Evolutionary conservation across 441 rosid species (phyloP).

Genomic region (Populus trichocarpa): DNA sequence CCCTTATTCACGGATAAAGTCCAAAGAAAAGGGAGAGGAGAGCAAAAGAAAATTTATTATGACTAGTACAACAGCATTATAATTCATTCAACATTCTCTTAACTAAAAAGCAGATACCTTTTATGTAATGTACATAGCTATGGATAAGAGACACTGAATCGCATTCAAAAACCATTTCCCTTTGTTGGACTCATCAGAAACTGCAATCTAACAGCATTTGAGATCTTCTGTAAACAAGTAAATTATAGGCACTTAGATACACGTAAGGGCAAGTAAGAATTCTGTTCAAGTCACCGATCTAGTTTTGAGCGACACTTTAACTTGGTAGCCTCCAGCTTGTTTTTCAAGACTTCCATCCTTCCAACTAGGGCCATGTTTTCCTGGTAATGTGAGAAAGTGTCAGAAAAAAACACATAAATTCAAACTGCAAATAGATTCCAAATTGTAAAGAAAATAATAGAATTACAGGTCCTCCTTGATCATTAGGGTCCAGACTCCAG

Average conservation of each 20-base stretch:
- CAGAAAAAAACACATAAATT: constrained; percentile 6
- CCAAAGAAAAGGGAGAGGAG: background rate
- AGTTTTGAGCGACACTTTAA: constrained; percentile 41
- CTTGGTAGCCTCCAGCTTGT: constrained; percentile 49
- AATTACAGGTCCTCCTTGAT: background rate
- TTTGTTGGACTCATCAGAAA: background rate
- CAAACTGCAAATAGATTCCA: constrained; percentile 9
- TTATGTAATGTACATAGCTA: background rate
- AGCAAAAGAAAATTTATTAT: background rate
- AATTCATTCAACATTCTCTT: background rate
- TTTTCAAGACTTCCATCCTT: constrained; percentile 49
- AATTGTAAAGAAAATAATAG: background rate
- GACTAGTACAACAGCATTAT: background rate
- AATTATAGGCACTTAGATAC: background rate
- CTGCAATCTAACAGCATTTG: background rate
- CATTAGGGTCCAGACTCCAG: background rate
- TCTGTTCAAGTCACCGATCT: constrained; percentile 7
- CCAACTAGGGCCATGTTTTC: constrained; percentile 58
- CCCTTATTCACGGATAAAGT: background rate
- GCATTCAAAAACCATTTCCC: background rate
- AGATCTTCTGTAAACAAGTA: constrained; percentile 1
- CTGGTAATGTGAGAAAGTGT: constrained; percentile 34
- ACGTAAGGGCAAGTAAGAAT: background rate
- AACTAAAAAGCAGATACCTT: background rate
- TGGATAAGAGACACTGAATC: background rate